phyloP scores from a whole-genome alignment of 257 asterid species.

The Ilex asprella region DNA sequence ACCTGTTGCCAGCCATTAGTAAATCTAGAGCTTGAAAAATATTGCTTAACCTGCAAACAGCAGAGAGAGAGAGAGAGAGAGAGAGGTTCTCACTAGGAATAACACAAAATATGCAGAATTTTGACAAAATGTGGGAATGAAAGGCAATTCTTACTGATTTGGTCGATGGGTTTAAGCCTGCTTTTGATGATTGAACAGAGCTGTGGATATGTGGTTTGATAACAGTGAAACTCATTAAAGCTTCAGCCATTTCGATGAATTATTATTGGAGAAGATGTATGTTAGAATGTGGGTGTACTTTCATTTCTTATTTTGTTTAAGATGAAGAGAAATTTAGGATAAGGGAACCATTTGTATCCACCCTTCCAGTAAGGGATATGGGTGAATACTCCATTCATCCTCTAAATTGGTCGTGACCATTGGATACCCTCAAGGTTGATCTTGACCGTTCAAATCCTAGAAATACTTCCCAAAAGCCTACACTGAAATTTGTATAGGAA shows the following conservation, averaged over 20 bases:
- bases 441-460: no score
- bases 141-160: slow-evolving; percentile 27
- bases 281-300: background rate
- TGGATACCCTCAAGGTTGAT: no score
- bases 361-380: slow-evolving; percentile 19
- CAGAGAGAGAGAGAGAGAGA: background rate
- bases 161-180: slow-evolving; percentile 19
- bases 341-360: slow-evolving; percentile 54
- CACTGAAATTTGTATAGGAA: no score
- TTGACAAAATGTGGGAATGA: background rate
- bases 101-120: no score
- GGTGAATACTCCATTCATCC: no score
- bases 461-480: no score
- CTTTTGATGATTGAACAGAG: slow-evolving; percentile 16
- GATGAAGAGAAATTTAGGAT: slow-evolving; percentile 23
- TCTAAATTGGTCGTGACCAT: no score
- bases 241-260: slow-evolving; percentile 38
- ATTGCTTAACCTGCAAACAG: slow-evolving; percentile 33
- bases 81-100: background rate
- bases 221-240: slow-evolving; percentile 42
- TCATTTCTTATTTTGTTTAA: background rate
- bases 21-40: slow-evolving; percentile 25
- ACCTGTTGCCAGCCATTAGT: slow-evolving; percentile 37
- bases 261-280: slow-evolving; percentile 6
- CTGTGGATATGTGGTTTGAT: slow-evolving; percentile 28